phyloP scores from a whole-genome alignment of 2,329 filamentous ascomycete species.

The Trichocomaceae sp. region DNA sequence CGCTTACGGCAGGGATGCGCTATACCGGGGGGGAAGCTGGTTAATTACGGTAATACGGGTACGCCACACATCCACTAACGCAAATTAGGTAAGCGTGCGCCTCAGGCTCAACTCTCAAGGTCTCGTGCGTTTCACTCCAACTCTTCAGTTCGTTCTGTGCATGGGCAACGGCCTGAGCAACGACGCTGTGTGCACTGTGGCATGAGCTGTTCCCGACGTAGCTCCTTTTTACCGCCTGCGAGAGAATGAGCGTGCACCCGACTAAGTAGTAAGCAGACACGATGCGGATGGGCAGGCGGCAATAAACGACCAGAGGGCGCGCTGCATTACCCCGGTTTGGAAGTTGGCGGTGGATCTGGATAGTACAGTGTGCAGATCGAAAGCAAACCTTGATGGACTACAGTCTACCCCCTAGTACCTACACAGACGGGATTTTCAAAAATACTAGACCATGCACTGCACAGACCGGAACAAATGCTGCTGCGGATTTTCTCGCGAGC shows the following conservation, averaged over 20 bases:
- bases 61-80: background rate
- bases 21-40: background rate
- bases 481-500: too few relatives aligned
- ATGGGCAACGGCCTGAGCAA: background rate
- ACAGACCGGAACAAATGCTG: too few relatives aligned
- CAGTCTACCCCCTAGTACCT: too few relatives aligned
- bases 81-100: background rate
- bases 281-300: constrained; percentile 28
- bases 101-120: too few relatives aligned
- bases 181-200: background rate
- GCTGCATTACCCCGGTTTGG: background rate
- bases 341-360: background rate
- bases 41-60: background rate
- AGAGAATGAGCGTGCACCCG: background rate
- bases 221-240: background rate
- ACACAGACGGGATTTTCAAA: too few relatives aligned
- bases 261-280: constrained; percentile 16
- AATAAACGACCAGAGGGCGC: constrained; percentile 26
- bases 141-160: too few relatives aligned
- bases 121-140: too few relatives aligned
- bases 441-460: too few relatives aligned
- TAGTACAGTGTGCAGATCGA: background rate
- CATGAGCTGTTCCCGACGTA: background rate
- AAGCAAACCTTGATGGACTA: background rate
- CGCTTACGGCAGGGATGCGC: background rate